Base-by-base conservation (phyloP, 164 flowering plant genomes). In the Taxillus chinensis region DNA sequence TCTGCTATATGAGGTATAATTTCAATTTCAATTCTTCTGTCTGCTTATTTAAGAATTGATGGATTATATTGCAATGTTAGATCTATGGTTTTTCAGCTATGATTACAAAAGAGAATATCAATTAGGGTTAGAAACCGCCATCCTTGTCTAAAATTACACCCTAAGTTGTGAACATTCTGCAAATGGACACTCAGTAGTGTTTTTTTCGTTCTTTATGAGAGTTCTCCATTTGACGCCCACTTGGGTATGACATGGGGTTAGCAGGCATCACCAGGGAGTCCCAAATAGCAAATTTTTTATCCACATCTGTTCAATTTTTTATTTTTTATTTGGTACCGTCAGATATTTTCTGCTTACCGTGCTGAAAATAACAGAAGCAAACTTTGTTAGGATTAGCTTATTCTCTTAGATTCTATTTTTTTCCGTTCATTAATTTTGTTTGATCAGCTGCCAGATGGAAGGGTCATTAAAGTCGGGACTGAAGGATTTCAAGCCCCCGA, bases 401-500 rank as follows among this genome's bases (percentile, higher is more conserved):
- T 27, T 27, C 27, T 27, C 27, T 27, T 27, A 27, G 1, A 27
- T 27, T 27, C 27, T 27, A 27, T 27, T 27, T 27, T 27, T 27
- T 27, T 2, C 27, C 27, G 27, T 27, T 27, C 27, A 27, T 27
- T 27, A 27, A 27, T 27, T 27, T 27, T 27, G 27, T 39, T 59
- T 66, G 6, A 68, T 67, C 87, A 90, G 99, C 85, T 93, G 58
- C 99, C 97, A 72, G 99, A 93, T 84, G 99, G 99, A 78, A 86
- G 99, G 70, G 84, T 85, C 49, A 86, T 93, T 56, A 93, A 93
- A 83, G 97, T 93, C 67, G 99, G 97, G 70, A 91, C 96, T 7
- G 97, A 93, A 67, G 64, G 97, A 54, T 93, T 93, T 70, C 96
- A 93, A 73, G 99, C 97, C 60, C 99, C 97, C 64, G 99, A 93